These are phyloP conservation scores for Holtermannia corniformis DNA, from an alignment of 768 basidiomycete species.

Conservation along the genomic window DNA sequence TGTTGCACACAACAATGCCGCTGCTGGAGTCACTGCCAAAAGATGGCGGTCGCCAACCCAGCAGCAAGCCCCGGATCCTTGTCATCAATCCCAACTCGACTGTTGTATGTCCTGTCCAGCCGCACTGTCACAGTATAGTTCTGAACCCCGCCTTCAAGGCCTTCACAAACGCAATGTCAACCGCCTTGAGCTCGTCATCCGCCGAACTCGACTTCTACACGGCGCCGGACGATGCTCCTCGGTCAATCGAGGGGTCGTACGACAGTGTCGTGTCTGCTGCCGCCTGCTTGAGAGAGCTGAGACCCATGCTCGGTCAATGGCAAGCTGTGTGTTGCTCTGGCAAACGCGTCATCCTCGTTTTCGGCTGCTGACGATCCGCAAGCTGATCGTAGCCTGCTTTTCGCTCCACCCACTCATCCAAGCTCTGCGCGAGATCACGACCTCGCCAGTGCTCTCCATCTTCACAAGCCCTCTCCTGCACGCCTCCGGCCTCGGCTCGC, in stretches of 20 bases:
- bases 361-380: too few species aligned
- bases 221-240: conserved; percentile 4
- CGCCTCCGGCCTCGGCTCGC: conserved; percentile 12
- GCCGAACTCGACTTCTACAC: conserved; percentile 14
- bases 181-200: background rate
- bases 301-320: conserved; percentile 3
- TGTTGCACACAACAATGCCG: too few species aligned
- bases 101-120: conserved; percentile 9
- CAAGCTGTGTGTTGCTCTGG: conserved; percentile 6
- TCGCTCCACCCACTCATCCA: conserved; percentile 19
- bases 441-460: conserved; percentile 21
- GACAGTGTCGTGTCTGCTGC: conserved; percentile 21
- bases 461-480: conserved; percentile 23
- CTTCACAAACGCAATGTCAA: conserved; percentile 4
- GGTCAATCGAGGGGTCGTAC: conserved; percentile 17
- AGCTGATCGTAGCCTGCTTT: conserved; percentile 23
- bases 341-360: too few species aligned
- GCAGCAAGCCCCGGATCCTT: too few species aligned
- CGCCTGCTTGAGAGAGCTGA: conserved; percentile 9
- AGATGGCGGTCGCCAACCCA: too few species aligned
- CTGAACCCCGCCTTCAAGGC: background rate
- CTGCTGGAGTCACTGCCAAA: too few species aligned
- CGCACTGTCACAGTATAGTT: background rate
- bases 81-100: conserved; percentile 29
- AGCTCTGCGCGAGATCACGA: conserved; percentile 20